These are phyloP conservation scores for Ustilago sp. DNA, from an alignment of 1,284 basidiomycete genomes.

Conservation along the genomic window DNA sequence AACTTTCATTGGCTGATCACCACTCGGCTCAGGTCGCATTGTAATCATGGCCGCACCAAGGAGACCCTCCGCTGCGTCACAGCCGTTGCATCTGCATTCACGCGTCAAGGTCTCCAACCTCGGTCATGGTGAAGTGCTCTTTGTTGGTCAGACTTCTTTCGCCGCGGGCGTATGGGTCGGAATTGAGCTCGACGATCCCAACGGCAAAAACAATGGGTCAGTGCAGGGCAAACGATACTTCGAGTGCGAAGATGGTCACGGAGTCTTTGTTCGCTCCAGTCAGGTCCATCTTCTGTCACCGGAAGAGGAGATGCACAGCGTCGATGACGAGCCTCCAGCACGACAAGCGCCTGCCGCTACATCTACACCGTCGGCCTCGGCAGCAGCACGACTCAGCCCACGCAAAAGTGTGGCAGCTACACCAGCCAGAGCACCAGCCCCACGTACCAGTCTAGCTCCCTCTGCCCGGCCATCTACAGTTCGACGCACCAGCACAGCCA, in stretches of 20 bases:
- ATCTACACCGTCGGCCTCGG: conserved; percentile 18
- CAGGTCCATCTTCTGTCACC: conserved; percentile 78
- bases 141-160: conserved; percentile 85
- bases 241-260: conserved; percentile 79
- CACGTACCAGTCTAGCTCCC: conserved; percentile 23
- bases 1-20: background rate
- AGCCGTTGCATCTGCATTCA: conserved; percentile 57
- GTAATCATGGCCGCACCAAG: conserved; percentile 22
- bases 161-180: conserved; percentile 93
- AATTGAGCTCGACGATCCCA: conserved; percentile 79
- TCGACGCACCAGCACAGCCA: conserved; percentile 26
- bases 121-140: conserved; percentile 86
- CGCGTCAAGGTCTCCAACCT: conserved; percentile 62
- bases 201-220: conserved; percentile 95
- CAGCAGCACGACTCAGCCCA: conserved; percentile 36
- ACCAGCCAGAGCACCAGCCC: conserved; percentile 24
- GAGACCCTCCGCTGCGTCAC: conserved; percentile 25
- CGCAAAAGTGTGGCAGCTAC: conserved; percentile 35
- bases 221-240: conserved; percentile 89
- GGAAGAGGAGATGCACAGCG: conserved; percentile 44
- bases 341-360: conserved; percentile 11
- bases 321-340: conserved; percentile 41
- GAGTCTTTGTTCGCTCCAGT: conserved; percentile 90
- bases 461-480: conserved; percentile 23
- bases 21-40: background rate